Evolutionary conservation across 768 basidiomycete genomes (phyloP).

Genomic region (Neoboletus magnificus): DNA sequence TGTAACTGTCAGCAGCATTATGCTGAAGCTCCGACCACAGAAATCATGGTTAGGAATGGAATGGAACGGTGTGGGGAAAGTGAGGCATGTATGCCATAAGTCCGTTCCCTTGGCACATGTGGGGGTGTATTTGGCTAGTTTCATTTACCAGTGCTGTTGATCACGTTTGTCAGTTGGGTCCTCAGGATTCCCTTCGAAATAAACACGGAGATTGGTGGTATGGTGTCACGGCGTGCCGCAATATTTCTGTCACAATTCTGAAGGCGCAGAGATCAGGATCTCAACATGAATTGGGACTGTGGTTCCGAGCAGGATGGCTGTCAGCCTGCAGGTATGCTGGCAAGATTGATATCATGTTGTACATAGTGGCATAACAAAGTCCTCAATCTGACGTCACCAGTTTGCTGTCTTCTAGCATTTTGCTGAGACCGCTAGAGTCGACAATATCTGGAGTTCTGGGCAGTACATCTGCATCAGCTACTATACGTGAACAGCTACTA

Average conservation of each 20-base stretch:
- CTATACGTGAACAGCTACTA: too few species aligned
- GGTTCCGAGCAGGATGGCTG: conserved; percentile 1
- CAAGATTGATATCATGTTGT: too few species aligned
- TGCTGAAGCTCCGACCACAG: neutral
- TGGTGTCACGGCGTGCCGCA: conserved; percentile 5
- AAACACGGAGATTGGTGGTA: conserved; percentile 10
- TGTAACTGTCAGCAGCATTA: neutral
- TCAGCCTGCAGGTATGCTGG: too few species aligned
- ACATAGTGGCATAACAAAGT: too few species aligned
- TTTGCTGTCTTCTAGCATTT: too few species aligned
- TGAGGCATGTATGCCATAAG: conserved; percentile 1
- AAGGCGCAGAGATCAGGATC: conserved; percentile 11
- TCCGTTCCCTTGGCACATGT: neutral
- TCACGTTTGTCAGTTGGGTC: neutral
- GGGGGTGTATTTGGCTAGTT: neutral
- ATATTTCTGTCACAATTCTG: conserved; percentile 6
- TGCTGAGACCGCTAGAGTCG: too few species aligned
- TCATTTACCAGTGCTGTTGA: conserved; percentile 4
- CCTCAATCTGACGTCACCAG: too few species aligned
- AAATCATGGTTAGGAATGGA: conserved; percentile 1
- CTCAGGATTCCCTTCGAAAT: neutral
- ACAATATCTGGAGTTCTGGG: too few species aligned
- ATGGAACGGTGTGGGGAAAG: conserved; percentile 12
- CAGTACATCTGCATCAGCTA: too few species aligned
- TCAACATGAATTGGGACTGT: neutral